Evolutionary conservation across 2,329 filamentous ascomycete genomes (phyloP).

Genomic region (Microdochium trichocladiopsis): DNA sequence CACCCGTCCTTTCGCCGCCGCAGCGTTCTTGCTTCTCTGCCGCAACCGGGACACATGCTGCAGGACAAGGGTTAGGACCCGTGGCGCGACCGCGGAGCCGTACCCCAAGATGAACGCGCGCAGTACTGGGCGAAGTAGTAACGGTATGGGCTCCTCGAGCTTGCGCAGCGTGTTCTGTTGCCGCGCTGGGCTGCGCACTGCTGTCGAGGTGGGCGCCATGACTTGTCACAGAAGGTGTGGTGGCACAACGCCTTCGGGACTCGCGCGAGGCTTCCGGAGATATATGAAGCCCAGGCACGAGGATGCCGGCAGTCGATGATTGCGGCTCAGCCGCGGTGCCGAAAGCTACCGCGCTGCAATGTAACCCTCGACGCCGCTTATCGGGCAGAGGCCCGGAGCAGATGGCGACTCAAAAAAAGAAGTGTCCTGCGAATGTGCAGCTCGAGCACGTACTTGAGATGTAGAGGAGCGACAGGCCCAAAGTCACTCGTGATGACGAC

Average conservation of each 20-base stretch:
- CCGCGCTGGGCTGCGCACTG: not conserved
- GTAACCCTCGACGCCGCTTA: not conserved
- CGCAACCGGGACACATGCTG: constrained; percentile 33
- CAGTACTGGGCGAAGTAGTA: constrained; percentile 45
- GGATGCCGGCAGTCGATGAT: no score
- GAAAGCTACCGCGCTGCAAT: not conserved
- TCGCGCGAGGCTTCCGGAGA: no score
- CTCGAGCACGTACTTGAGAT: no score
- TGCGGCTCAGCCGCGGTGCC: no score
- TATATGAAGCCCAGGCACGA: no score
- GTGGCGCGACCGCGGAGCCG: constrained; percentile 49
- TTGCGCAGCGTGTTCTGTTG: not conserved
- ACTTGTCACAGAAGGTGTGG: not conserved
- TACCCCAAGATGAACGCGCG: constrained; percentile 56
- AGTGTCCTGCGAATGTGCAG: no score
- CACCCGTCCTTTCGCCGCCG: constrained; percentile 8
- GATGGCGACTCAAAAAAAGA: no score
- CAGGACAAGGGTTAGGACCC: constrained; percentile 46
- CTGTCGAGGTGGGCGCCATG: not conserved
- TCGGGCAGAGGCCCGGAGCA: not conserved
- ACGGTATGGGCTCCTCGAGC: constrained; percentile 27
- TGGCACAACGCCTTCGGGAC: no score
- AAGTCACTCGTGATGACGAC: no score
- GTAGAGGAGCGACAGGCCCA: no score
- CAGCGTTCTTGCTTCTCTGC: constrained; percentile 23